Conservation (phyloP, 176 grass and related monocot species). For the Bromus sterilis region DNA sequence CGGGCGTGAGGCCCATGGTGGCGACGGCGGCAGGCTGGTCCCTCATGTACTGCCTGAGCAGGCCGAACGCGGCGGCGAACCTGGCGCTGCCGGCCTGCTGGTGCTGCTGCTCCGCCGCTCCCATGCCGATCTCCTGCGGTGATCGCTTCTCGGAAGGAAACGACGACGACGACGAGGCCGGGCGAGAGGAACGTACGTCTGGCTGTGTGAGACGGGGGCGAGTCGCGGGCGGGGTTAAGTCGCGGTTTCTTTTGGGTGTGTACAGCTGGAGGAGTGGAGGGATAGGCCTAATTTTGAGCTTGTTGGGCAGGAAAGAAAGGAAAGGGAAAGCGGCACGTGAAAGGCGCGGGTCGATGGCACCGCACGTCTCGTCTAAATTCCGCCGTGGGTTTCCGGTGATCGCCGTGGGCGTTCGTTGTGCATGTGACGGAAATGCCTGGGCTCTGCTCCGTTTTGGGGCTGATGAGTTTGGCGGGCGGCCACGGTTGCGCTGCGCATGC, state of each 20-base stretch:
- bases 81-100: slow-evolving; percentile 30
- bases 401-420: no score
- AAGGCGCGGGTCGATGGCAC: no score
- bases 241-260: background rate
- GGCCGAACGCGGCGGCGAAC: slow-evolving; percentile 56
- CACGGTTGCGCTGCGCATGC: no score
- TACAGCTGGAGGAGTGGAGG: background rate
- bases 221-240: background rate
- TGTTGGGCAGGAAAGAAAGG: background rate
- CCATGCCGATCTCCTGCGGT: slow-evolving; percentile 1
- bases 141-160: slow-evolving; percentile 1
- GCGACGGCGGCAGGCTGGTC: slow-evolving; percentile 22
- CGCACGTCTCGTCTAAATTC: no score
- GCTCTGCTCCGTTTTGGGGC: no score
- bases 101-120: background rate
- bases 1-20: slow-evolving; percentile 40
- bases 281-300: background rate
- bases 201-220: background rate
- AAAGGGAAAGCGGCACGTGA: background rate
- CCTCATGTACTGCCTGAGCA: slow-evolving; percentile 68
- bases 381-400: no score
- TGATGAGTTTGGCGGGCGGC: no score
- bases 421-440: no score
- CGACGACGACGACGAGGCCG: background rate
- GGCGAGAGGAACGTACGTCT: background rate